A percentile compares a stretch with the other conserved stretches of the same genome.
These are phyloP conservation scores for Calonectria hongkongensis DNA, from an alignment of 2,329 filamentous ascomycete species.

Conservation along the genomic window DNA sequence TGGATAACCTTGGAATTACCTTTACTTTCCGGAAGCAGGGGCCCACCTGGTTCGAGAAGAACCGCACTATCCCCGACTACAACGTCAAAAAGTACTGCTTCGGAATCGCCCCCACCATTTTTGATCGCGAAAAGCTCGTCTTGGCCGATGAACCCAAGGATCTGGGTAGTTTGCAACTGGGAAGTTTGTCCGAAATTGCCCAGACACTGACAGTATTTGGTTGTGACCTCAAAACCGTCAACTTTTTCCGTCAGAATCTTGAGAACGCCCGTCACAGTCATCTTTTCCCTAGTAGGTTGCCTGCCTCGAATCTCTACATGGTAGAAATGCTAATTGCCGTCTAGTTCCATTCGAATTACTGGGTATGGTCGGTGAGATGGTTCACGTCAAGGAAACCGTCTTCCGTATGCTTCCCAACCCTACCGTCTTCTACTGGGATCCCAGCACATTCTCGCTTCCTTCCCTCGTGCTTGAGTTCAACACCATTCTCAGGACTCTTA, in stretches of 20 bases:
- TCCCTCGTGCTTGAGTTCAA: conserved; percentile 40
- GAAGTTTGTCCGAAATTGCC: conserved; percentile 58
- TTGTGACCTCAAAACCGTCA: conserved; percentile 59
- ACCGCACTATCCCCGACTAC: conserved; percentile 60
- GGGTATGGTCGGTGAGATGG: conserved; percentile 62
- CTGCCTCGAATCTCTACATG: not conserved
- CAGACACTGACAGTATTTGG: conserved; percentile 63
- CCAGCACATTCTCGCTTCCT: conserved; percentile 43
- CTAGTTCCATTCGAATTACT: conserved; percentile 56
- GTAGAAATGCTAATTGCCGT: not conserved
- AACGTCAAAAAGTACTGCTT: conserved; percentile 64
- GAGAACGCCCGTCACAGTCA: conserved; percentile 46
- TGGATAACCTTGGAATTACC: conserved; percentile 61
- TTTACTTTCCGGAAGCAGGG: conserved; percentile 63
- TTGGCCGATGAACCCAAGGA: conserved; percentile 50
- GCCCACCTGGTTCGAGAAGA: conserved; percentile 58
- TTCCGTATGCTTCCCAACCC: conserved; percentile 67
- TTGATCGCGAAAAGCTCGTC: conserved; percentile 50
- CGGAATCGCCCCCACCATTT: conserved; percentile 64
- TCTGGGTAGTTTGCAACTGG: conserved; percentile 56
- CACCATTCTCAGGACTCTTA: not conserved
- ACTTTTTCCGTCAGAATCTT: conserved; percentile 53
- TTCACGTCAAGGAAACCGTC: conserved; percentile 60
- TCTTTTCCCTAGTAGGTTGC: conserved; percentile 44
- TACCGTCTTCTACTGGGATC: conserved; percentile 50